Evolutionary conservation across 1,284 basidiomycete genomes (phyloP).

Genomic region (Moniliella sp.): DNA sequence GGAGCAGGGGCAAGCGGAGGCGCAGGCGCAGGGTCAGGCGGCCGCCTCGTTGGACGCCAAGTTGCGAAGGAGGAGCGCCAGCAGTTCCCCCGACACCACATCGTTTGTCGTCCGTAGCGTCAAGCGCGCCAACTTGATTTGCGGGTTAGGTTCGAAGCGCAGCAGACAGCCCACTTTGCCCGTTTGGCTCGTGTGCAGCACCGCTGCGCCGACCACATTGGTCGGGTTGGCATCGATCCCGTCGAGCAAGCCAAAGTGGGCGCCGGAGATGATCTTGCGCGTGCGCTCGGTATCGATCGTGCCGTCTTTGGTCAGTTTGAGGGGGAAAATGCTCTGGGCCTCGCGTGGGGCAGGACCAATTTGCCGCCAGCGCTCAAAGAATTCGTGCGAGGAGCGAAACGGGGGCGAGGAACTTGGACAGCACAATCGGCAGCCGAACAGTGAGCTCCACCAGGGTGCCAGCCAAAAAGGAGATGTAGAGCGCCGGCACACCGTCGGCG

Average conservation of each 20-base stretch:
- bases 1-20: too few relatives aligned
- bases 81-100: slow-evolving; percentile 47
- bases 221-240: slow-evolving; percentile 43
- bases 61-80: background rate
- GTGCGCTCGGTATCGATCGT: slow-evolving; percentile 55
- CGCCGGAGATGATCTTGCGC: slow-evolving; percentile 53
- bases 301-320: slow-evolving; percentile 44
- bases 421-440: slow-evolving; percentile 59
- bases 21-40: too few relatives aligned
- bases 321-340: slow-evolving; percentile 64
- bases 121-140: slow-evolving; percentile 57
- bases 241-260: slow-evolving; percentile 53
- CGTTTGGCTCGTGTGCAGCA: slow-evolving; percentile 60
- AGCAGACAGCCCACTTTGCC: slow-evolving; percentile 89
- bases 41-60: too few relatives aligned
- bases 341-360: slow-evolving; percentile 85
- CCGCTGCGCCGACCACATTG: slow-evolving; percentile 74
- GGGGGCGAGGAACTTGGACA: slow-evolving; percentile 81
- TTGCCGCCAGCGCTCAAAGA: slow-evolving; percentile 93
- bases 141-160: slow-evolving; percentile 64
- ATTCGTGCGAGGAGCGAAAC: slow-evolving; percentile 62
- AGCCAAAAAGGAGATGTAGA: slow-evolving; percentile 70
- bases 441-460: slow-evolving; percentile 70
- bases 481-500: too few relatives aligned
- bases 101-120: slow-evolving; percentile 90